Evolutionary conservation across 306 rosid genomes (phyloP), one percentile per base, ranked within the genome.

Genomic region (Glycyrrhiza uralensis): DNA sequence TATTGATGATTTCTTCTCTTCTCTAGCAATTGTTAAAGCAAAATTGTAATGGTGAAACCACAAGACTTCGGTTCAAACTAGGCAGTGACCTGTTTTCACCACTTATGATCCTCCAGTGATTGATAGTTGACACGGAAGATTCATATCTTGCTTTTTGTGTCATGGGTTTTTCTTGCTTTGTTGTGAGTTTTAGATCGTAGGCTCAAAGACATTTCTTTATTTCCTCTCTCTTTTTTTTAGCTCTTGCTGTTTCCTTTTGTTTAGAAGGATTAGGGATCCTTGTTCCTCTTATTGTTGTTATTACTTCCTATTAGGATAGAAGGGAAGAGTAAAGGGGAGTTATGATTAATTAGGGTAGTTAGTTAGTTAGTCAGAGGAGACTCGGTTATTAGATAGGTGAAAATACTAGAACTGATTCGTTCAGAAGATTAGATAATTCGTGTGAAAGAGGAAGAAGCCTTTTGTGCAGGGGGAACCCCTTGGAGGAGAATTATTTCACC

Each of bases 11-110:
- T 52, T 29, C 9, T 52, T 66, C 35, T 54, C 60, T 20, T 63
- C 14, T 26, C 33, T 46, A 17, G 39, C 23, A 65, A 66, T 22
- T 69, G 26, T 49, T 5, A 47, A 36, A 24, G 36, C 33, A 35
- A 61, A 76, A n/a, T 45, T 56, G 9, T 45, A 72, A 59, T 81
- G 39, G 28, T 66, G 49, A 67, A 66, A 45, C 26, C 55, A 35
- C 57, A 32, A 42, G 47, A n/a, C 35, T 75, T 33, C 5, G 2
- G 18, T 24, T 74, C 65, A 45, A 62, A 61, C 58, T 51, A 38
- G 51, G 56, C 26, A 13, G 32, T 10, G 38, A 47, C 17, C 4
- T 23, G 17, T n/a, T 59, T 23, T 14, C 18, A 14, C 30, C 20
- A 2, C 13, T 45, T 20, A 8, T 18, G 5, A 47, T 6, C 41